These are phyloP conservation scores for Magnolia sinica DNA, from an alignment of 164 flowering plant genomes.

Conservation along the genomic window DNA sequence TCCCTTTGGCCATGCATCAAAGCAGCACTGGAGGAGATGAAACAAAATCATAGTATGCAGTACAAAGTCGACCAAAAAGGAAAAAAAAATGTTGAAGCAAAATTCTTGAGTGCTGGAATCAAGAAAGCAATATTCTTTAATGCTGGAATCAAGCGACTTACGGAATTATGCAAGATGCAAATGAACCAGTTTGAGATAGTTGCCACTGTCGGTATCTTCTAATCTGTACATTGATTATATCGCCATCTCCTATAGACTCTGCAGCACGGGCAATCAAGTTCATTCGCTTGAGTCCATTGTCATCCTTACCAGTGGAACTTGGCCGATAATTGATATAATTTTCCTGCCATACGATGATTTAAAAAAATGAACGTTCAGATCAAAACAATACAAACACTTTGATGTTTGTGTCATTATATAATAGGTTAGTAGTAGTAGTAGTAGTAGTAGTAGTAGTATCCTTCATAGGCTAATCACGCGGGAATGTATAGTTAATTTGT, in stretches of 20 bases:
- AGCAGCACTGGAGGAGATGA: slow-evolving; percentile 55
- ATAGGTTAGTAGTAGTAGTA: too few relatives aligned
- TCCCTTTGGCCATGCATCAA: slow-evolving; percentile 89
- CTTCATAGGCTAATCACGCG: neutral
- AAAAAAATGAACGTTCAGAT: neutral
- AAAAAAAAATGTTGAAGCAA: neutral
- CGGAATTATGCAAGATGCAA: slow-evolving; percentile 86
- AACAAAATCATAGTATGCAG: slow-evolving; percentile 1
- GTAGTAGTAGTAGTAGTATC: too few relatives aligned
- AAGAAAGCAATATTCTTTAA: neutral
- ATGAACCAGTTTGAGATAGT: slow-evolving; percentile 61
- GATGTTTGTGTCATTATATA: neutral
- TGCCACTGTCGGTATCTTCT: slow-evolving; percentile 96
- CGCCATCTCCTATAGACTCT: slow-evolving; percentile 92
- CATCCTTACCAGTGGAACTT: slow-evolving; percentile 69
- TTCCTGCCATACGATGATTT: slow-evolving; percentile 50
- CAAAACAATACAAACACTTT: neutral
- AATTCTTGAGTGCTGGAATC: neutral
- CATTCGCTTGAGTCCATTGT: slow-evolving; percentile 73
- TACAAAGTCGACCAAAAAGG: neutral
- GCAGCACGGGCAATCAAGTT: slow-evolving; percentile 86
- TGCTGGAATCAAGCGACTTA: slow-evolving; percentile 36
- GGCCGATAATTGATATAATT: slow-evolving; percentile 90
- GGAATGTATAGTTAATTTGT: neutral
- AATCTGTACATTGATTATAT: slow-evolving; percentile 89